Percentiles rank a stretch among this genome's conserved stretches.
phyloP scores from a whole-genome alignment of 768 basidiomycete species.

The Trametes cinnabarina region DNA sequence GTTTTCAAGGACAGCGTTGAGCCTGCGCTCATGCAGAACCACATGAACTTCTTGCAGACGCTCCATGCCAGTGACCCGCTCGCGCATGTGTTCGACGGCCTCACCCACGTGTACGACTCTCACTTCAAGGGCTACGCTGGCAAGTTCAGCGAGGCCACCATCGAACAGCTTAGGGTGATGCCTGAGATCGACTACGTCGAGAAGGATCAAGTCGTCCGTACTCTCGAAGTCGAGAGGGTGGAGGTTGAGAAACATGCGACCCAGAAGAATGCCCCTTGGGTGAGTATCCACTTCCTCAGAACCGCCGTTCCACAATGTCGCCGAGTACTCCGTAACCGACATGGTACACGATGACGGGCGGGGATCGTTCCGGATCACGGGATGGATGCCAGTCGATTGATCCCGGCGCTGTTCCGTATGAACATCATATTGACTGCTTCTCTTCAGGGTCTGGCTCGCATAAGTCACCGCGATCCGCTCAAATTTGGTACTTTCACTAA shows the following conservation, averaged over 20 bases:
- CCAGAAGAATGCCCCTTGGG: slow-evolving; percentile 85
- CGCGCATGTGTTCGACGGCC: slow-evolving; percentile 48
- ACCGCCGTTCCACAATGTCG: too few relatives aligned
- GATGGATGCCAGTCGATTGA: not conserved
- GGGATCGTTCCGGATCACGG: slow-evolving; percentile 3
- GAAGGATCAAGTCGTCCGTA: slow-evolving; percentile 88
- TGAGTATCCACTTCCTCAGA: slow-evolving; percentile 41
- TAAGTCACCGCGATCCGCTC: slow-evolving; percentile 82
- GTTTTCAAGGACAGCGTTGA: slow-evolving; percentile 75
- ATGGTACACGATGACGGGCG: not conserved
- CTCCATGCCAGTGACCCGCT: slow-evolving; percentile 55
- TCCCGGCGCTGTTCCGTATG: not conserved
- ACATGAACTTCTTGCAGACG: slow-evolving; percentile 74
- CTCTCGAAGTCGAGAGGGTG: slow-evolving; percentile 42
- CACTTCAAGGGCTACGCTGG: slow-evolving; percentile 81
- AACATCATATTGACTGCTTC: not conserved
- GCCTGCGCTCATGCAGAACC: slow-evolving; percentile 59
- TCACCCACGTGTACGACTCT: slow-evolving; percentile 75
- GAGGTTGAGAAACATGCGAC: slow-evolving; percentile 21
- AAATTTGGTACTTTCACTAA: slow-evolving; percentile 78
- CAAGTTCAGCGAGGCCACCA: slow-evolving; percentile 61
- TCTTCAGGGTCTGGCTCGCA: slow-evolving; percentile 85
- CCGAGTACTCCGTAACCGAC: not conserved
- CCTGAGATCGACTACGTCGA: slow-evolving; percentile 94
- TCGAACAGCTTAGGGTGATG: slow-evolving; percentile 74